Evolutionary conservation across 768 basidiomycete genomes (phyloP).

Genomic region (Auriscalpium vulgare): DNA sequence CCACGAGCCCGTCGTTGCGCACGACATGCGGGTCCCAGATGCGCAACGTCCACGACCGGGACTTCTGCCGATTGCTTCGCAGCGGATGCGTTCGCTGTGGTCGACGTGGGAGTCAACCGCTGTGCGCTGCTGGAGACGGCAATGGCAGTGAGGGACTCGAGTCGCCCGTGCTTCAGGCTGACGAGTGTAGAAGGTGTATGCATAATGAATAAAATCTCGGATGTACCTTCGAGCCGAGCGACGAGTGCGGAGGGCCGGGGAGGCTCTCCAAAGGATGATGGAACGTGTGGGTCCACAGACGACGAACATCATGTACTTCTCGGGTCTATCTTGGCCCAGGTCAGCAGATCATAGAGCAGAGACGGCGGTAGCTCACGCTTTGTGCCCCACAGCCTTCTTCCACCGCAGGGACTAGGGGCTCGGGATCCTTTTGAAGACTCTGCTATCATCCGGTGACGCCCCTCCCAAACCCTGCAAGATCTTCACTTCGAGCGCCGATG

Average conservation of each 20-base stretch:
- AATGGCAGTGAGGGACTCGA: conserved; percentile 63
- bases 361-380: conserved; percentile 45
- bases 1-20: too few species aligned
- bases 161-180: conserved; percentile 76
- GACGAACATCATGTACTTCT: conserved; percentile 89
- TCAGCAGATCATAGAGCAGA: conserved; percentile 5
- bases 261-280: conserved; percentile 86
- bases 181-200: conserved; percentile 90
- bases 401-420: conserved; percentile 80
- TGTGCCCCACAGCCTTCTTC: conserved; percentile 68
- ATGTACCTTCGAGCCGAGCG: conserved; percentile 58
- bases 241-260: conserved; percentile 78
- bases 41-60: too few species aligned
- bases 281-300: conserved; percentile 89
- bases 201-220: conserved; percentile 90
- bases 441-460: conserved; percentile 38
- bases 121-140: conserved; percentile 38
- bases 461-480: conserved; percentile 55
- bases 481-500: conserved; percentile 74
- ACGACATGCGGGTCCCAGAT: too few species aligned
- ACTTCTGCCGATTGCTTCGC: conserved; percentile 2
- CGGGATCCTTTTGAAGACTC: conserved; percentile 47
- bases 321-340: conserved; percentile 62
- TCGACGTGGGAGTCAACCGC: conserved; percentile 14
- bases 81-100: conserved; percentile 6